Conservation (phyloP, 139 green algal genomes). For the Gonium pectorale region DNA sequence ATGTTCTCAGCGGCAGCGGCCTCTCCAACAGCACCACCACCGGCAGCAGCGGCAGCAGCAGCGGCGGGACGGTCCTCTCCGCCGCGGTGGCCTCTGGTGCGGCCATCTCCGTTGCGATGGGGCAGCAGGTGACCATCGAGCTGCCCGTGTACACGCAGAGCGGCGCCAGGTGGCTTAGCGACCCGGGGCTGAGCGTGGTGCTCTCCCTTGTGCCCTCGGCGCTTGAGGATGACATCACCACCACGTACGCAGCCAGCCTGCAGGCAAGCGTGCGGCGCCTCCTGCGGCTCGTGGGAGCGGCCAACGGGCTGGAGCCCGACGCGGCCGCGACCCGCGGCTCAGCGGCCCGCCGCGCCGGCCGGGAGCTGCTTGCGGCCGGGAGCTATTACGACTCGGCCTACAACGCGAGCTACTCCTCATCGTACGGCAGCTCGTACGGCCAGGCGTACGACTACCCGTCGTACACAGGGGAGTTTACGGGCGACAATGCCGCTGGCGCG, state of each 20-base stretch:
- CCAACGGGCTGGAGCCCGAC: neutral
- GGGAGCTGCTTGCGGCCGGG: neutral
- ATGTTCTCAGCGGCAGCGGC: neutral
- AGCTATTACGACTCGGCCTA: no score
- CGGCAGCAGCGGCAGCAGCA: neutral
- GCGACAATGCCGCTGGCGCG: neutral
- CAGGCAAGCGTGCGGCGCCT: neutral
- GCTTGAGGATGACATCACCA: neutral
- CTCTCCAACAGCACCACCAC: neutral
- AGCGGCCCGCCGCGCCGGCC: neutral
- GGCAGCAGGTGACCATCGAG: neutral
- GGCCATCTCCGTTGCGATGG: slow-evolving; percentile 3
- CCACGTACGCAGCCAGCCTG: slow-evolving; percentile 9
- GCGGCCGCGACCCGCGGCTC: neutral
- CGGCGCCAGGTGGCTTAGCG: neutral
- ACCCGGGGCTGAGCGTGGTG: slow-evolving; percentile 38
- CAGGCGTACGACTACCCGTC: slow-evolving; percentile 29
- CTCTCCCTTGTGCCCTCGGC: slow-evolving; percentile 39
- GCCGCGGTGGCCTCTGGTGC: neutral
- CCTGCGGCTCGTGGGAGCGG: neutral
- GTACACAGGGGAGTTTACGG: slow-evolving; percentile 20
- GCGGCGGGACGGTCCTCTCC: neutral
- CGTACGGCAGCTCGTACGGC: slow-evolving; percentile 21
- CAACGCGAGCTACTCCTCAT: no score
- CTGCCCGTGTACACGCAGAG: neutral